Base-by-base conservation (phyloP, 108 stramenopile species). In the Fragilaria crotonensis region DNA sequence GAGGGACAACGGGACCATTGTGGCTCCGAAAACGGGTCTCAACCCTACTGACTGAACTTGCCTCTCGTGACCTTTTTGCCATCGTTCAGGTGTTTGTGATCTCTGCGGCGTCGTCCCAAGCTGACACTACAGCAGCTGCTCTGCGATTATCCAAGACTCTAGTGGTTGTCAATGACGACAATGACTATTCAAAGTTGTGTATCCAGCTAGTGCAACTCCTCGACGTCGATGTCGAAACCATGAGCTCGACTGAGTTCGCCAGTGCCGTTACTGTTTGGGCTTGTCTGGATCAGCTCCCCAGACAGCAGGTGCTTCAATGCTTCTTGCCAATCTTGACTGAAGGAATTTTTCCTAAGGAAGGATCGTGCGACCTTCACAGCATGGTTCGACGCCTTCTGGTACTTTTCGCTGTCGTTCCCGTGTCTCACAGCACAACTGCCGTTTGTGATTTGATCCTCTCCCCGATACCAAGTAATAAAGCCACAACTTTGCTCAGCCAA, bases 81-180 rank as follows among this genome's bases (percentile, higher is more conserved):
- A 77, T 90, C 11, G 71, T 90, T 21, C 79, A 84, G 29, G 89
- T 90, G 17, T 90, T 87, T 65, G 83, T 81, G 17, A 78, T 76
- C n/a, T 57, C 50, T 25, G 67, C 69, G 22, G 36, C 32, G 30
- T 27, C 59, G 52, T 49, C 55, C 58, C 50, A 52, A 62, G 29
- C 69, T 30, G 55, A 63, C n/a, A 77, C 61, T 62, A 71, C 78
- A 4, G 69, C 68, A 27, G 81, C 85, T 21, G 64, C 70, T 52
- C 71, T 81, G 52, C 76, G 89, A 26, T 64, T 90, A 48, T 79
- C 78, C 19, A 64, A 67, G 29, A 72, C 76, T 0, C 58, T 87
- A 57, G 9, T 2, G 19, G 55, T 33, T 36, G 55, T 14, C 19
- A 19, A 29, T 17, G 2, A 36, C 19, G 51, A 52, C n/a, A 17